Percentiles rank a stretch among this genome's conserved stretches.
These are phyloP conservation scores for Termitomyces eurrhizus DNA, from an alignment of 768 basidiomycete genomes.

Conservation along the genomic window DNA sequence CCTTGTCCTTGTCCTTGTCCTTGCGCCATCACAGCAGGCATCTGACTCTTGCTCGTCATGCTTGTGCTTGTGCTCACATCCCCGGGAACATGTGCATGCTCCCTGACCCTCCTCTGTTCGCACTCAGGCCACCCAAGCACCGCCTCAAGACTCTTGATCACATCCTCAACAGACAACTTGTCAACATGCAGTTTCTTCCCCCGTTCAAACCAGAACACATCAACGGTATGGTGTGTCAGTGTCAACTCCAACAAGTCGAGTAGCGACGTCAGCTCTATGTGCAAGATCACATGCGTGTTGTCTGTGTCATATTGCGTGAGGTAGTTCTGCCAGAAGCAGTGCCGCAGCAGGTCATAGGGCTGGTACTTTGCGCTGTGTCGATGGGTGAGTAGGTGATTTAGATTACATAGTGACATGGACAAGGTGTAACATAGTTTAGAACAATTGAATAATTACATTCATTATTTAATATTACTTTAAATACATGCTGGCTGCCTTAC, in stretches of 20 bases:
- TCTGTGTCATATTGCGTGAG: conserved; percentile 89
- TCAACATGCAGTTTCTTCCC: conserved; percentile 61
- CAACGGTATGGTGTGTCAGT: conserved; percentile 71
- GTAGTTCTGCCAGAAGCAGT: conserved; percentile 88
- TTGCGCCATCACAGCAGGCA: conserved; percentile 30
- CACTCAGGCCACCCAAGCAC: conserved; percentile 71
- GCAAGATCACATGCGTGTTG: conserved; percentile 69
- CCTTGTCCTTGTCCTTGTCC: conserved; percentile 19
- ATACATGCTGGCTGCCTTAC: too few species aligned
- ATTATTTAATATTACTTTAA: too few species aligned
- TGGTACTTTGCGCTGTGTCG: conserved; percentile 81
- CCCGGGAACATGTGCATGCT: conserved; percentile 22
- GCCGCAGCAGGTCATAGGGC: conserved; percentile 88
- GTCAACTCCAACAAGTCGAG: conserved; percentile 97
- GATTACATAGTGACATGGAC: too few species aligned
- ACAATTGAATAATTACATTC: too few species aligned
- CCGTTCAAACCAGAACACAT: conserved; percentile 74
- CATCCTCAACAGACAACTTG: conserved; percentile 75
- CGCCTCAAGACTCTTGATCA: conserved; percentile 79
- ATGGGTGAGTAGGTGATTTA: background rate
- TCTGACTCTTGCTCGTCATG: conserved; percentile 16
- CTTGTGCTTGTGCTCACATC: conserved; percentile 7
- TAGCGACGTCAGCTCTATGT: conserved; percentile 89
- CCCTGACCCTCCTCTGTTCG: conserved; percentile 65
- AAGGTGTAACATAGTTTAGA: too few species aligned